Evolutionary conservation across 2,329 filamentous ascomycete species (phyloP), one percentile per base, ranked within the genome.

Genomic region (Penicillium sumatraense): DNA sequence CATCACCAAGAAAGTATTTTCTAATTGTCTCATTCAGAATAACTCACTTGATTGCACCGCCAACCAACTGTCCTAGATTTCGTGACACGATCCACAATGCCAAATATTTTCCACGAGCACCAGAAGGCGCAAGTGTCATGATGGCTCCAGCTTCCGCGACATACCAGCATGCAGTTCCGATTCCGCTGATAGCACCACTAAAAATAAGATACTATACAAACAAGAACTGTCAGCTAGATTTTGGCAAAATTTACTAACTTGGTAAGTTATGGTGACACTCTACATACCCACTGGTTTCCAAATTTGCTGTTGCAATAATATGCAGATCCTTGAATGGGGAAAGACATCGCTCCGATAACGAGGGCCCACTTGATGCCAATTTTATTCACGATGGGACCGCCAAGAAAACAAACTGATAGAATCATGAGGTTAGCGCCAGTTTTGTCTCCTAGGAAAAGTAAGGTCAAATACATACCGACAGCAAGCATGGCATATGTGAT

Each of bases 241-340:
- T n/a, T n/a, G n/a, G n/a, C n/a, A n/a, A n/a, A n/a, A n/a, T n/a
- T n/a, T n/a, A n/a, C n/a, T n/a, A n/a, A n/a, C n/a, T n/a, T n/a
- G n/a, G n/a, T n/a, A n/a, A n/a, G n/a, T n/a, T n/a, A n/a, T n/a
- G n/a, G n/a, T n/a, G n/a, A n/a, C n/a, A n/a, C n/a, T n/a, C 5
- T 49, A 59, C 77, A 59, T 49, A 78, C 77, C 77, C 78, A 80
- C 64, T 80, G 77, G 38, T 72, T 80, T 4, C 78, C 78, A 54
- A 78, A 80, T 59, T 79, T 79, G 64, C 75, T 78, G 40, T 80
- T 80, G 63, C 75, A 78, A 60, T 80, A 80, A 57, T 80, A 80
- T 9, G 77, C 76, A 0, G 78, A 80, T 3, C 78, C 78, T 18
- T 72, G 71, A 29, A 80, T 79, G 7, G 78, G 78, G 38, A 80